These are phyloP conservation scores for Boletus semigastroideus DNA, from an alignment of 1,284 basidiomycete genomes.

Conservation along the genomic window DNA sequence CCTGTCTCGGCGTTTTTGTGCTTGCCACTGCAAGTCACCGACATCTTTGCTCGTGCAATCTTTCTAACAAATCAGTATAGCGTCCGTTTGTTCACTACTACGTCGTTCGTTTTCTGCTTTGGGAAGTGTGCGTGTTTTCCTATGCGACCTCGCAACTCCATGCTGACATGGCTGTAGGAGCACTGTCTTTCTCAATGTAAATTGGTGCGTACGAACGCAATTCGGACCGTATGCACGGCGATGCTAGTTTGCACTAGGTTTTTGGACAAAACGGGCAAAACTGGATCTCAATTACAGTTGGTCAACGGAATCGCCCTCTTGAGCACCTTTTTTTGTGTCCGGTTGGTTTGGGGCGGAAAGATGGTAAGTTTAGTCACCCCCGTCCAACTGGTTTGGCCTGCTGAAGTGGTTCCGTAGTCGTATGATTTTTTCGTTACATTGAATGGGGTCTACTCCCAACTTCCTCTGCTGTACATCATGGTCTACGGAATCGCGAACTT, in stretches of 20 bases:
- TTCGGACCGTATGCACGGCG: not conserved
- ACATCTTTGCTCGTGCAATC: not conserved
- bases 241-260: slow-evolving; percentile 45
- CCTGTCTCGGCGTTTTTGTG: slow-evolving; percentile 58
- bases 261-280: slow-evolving; percentile 69
- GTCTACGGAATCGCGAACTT: slow-evolving; percentile 58
- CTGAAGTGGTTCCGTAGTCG: slow-evolving; percentile 44
- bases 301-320: slow-evolving; percentile 68
- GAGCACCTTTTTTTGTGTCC: slow-evolving; percentile 57
- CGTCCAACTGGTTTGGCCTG: not conserved
- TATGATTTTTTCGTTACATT: slow-evolving; percentile 61
- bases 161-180: slow-evolving; percentile 43
- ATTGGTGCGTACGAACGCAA: slow-evolving; percentile 49
- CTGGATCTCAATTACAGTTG: slow-evolving; percentile 63
- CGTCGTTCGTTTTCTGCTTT: slow-evolving; percentile 66
- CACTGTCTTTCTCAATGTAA: slow-evolving; percentile 76
- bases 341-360: slow-evolving; percentile 64
- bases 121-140: slow-evolving; percentile 59
- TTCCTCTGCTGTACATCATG: slow-evolving; percentile 48
- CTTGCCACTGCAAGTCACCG: slow-evolving; percentile 55
- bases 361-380: slow-evolving; percentile 44
- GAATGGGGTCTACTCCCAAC: slow-evolving; percentile 44
- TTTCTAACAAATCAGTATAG: slow-evolving; percentile 37
- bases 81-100: slow-evolving; percentile 75
- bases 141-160: not conserved